Evolutionary conservation across 2,329 filamentous ascomycete species (phyloP), one percentile per base, ranked within the genome.

Genomic region (Colletotrichum sidae): DNA sequence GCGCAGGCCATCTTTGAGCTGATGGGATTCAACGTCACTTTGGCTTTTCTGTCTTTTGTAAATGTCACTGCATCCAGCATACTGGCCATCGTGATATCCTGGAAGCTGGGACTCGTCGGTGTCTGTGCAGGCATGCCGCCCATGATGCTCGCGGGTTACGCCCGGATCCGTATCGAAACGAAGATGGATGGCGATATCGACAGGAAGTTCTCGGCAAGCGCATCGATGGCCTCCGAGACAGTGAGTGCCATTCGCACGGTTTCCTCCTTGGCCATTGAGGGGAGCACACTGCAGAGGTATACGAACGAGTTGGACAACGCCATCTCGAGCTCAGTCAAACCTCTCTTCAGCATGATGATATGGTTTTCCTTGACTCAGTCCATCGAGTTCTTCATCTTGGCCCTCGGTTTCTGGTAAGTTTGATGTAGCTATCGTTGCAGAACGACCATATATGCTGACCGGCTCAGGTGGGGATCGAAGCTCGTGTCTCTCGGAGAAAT

Each of bases 231-330:
- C 0, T 78, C 78, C 13, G 83, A 85, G 54, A 77, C 81, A 1
- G 75, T 83, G 5, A 74, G 74, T 2, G 75, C 81, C 0, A 79
- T 86, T 35, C 74, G 81, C 9, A 85, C 83, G 1, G 76, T 82
- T 9, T 74, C 79, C 1, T 78, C 78, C 8, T 71, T 83, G 12
- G 75, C 74, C 1, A 72, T 79, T 3, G 80, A 83, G 67, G 72
- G 11, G 58, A 34, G n/a, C 2, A 44, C 60, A 3, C 17, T 65
- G 25, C 11, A 17, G 8, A 38, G 50, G n/a, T 81, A 82, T 55
- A 70, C 69, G 0, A 62, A 70, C 2, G 75, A 78, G 34, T 67
- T 82, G 0, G 71, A 73, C 58, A 68, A 67, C 8, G 59, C 69
- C 13, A 15, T 58, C 13, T 25, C 53, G n/a, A 52, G 17, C 9